Conservation (phyloP, 164 flowering plant species). For the Dillenia suffruticosa region DNA sequence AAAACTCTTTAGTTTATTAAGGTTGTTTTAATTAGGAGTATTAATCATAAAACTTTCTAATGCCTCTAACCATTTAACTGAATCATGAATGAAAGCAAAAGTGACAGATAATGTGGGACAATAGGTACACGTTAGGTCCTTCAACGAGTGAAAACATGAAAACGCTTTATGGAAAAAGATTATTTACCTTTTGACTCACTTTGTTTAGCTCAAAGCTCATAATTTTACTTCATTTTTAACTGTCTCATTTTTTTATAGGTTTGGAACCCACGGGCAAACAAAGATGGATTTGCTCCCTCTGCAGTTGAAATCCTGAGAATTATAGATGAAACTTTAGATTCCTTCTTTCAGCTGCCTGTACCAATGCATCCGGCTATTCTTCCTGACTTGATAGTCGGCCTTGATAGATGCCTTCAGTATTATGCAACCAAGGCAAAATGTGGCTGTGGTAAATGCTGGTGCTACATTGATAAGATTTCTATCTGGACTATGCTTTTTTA, state of each 20-base stretch:
- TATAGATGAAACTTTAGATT: constrained; percentile 80
- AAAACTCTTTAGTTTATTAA: too few species aligned
- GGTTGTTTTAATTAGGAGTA: too few species aligned
- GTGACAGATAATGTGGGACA: too few species aligned
- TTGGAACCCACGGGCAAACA: constrained; percentile 77
- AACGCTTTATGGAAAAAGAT: too few species aligned
- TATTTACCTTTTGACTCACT: too few species aligned
- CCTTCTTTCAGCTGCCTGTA: constrained; percentile 89
- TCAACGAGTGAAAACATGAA: too few species aligned
- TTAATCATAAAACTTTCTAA: too few species aligned
- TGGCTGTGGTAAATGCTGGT: constrained; percentile 72
- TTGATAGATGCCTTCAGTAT: constrained; percentile 81
- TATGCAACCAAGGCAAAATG: constrained; percentile 84
- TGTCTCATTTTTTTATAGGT: constrained; percentile 31
- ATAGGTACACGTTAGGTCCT: too few species aligned
- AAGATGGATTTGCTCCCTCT: constrained; percentile 83
- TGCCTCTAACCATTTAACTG: too few species aligned
- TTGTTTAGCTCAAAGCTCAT: too few species aligned
- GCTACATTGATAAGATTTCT: neutral
- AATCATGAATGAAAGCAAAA: too few species aligned
- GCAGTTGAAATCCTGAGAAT: constrained; percentile 71
- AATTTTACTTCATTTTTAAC: neutral
- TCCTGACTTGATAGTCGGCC: constrained; percentile 80
- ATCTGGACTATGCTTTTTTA: neutral
- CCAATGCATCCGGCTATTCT: constrained; percentile 85